phyloP scores from a whole-genome alignment of 371 early-diverging fungal genomes.

The Batkoa obscura region DNA sequence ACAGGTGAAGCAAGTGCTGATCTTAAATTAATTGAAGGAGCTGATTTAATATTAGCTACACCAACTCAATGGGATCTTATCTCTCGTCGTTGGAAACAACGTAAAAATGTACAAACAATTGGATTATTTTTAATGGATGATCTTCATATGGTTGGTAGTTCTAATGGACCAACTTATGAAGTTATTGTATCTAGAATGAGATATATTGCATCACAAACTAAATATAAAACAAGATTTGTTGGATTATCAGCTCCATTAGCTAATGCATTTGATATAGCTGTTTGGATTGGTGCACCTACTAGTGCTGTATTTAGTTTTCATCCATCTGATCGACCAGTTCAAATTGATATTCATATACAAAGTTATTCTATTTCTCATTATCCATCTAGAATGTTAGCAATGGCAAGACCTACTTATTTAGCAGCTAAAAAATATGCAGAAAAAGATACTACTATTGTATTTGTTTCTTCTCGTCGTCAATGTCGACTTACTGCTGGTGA shows the following conservation, averaged over 20 bases:
- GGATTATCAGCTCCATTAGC: conserved; percentile 75
- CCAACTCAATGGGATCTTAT: conserved; percentile 97
- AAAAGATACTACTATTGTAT: conserved; percentile 56
- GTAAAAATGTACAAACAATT: conserved; percentile 75
- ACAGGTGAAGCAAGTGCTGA: conserved; percentile 93
- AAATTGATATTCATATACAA: conserved; percentile 86
- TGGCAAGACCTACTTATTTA: conserved; percentile 74
- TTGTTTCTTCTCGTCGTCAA: conserved; percentile 85
- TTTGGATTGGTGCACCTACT: conserved; percentile 80
- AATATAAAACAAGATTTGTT: conserved; percentile 64
- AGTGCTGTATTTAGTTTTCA: conserved; percentile 79
- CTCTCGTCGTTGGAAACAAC: conserved; percentile 86
- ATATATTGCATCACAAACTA: conserved; percentile 69
- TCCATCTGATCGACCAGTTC: conserved; percentile 80
- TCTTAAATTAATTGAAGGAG: conserved; percentile 61
- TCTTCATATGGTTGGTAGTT: conserved; percentile 77
- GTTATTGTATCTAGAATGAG: conserved; percentile 83
- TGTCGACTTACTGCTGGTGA: conserved; percentile 72
- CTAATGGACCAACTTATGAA: conserved; percentile 72
- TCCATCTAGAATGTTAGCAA: conserved; percentile 84
- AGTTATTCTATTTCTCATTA: conserved; percentile 77
- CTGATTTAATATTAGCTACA: conserved; percentile 83
- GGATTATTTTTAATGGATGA: conserved; percentile 92
- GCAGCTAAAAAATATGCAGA: conserved; percentile 45
- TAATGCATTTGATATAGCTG: conserved; percentile 87